Conservation (phyloP, 1,139 yeast genomes). For the Kodamaea ohmeri region DNA sequence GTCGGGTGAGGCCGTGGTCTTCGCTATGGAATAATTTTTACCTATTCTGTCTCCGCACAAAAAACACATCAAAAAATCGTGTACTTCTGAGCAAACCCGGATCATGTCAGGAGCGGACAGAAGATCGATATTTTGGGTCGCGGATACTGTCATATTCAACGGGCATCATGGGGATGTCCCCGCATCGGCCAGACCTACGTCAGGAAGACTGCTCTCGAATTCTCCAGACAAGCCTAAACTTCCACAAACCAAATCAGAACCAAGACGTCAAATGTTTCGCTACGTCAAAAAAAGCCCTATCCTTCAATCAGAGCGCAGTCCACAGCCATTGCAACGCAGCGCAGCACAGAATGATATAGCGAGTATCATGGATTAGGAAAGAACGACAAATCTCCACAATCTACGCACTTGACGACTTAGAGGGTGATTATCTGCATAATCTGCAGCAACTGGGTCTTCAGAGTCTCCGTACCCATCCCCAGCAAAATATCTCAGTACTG, state of each 20-base stretch:
- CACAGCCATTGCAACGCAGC: not conserved
- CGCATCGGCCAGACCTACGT: conserved; percentile 3
- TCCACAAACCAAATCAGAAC: not conserved
- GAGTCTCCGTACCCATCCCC: conserved; percentile 5
- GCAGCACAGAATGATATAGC: not conserved
- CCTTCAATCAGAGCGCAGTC: not conserved
- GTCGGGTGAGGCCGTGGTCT: not conserved
- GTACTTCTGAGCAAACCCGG: not conserved
- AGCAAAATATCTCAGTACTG: conserved; percentile 4
- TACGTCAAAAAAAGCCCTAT: not conserved
- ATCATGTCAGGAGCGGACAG: conserved; percentile 15
- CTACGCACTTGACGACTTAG: not conserved
- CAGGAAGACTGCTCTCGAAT: not conserved
- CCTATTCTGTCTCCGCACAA: not conserved
- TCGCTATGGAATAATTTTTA: not conserved
- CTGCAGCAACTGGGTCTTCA: not conserved
- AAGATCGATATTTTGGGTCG: conserved; percentile 23
- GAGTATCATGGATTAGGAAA: too few relatives aligned
- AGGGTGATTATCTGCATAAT: conserved; percentile 3
- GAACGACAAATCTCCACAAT: too few relatives aligned
- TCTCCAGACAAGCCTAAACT: not conserved
- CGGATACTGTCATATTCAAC: conserved; percentile 30
- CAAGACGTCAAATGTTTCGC: not conserved
- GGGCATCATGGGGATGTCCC: conserved; percentile 14
- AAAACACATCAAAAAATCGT: not conserved